phyloP scores from a whole-genome alignment of 495 filamentous ascomycete genomes.

The Durotheca rogersii region DNA sequence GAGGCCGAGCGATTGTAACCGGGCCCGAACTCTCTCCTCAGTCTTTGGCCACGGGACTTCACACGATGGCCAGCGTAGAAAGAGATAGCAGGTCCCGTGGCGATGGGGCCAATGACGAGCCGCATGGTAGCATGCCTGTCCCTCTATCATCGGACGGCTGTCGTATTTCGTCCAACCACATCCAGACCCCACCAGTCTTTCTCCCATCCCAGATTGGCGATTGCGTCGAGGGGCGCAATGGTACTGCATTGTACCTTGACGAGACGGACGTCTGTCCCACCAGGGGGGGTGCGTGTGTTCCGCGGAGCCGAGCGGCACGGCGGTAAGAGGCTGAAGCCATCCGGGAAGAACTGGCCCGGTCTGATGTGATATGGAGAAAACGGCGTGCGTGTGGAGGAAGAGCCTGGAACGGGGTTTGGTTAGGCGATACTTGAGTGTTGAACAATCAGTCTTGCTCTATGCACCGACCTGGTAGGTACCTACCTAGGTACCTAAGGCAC shows the following conservation, averaged over 20 bases:
- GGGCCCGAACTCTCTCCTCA: not conserved
- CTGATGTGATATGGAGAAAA: slow-evolving; percentile 4
- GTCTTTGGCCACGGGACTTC: slow-evolving; percentile 5
- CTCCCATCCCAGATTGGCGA: slow-evolving; percentile 2
- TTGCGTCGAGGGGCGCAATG: not conserved
- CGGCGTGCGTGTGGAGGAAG: not conserved
- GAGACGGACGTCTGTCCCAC: slow-evolving; percentile 22
- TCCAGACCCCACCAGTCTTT: slow-evolving; percentile 17
- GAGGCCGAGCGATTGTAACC: slow-evolving; percentile 17
- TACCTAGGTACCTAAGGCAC: too few relatives aligned
- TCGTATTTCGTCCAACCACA: slow-evolving; percentile 52
- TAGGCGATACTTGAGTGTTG: too few relatives aligned
- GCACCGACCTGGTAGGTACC: too few relatives aligned
- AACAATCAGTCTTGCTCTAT: too few relatives aligned
- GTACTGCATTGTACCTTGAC: slow-evolving; percentile 20
- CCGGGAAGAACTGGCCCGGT: not conserved
- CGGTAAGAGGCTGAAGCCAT: not conserved
- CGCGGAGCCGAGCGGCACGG: slow-evolving; percentile 12
- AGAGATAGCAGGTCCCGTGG: slow-evolving; percentile 9
- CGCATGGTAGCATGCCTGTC: slow-evolving; percentile 21
- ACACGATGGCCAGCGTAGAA: slow-evolving; percentile 9
- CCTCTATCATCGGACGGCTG: slow-evolving; percentile 22
- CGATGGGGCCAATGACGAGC: slow-evolving; percentile 9
- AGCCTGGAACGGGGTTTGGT: too few relatives aligned
- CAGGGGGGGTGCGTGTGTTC: slow-evolving; percentile 11